These are phyloP conservation scores for Lentinula aciculospora DNA, from an alignment of 768 basidiomycete species.

Conservation along the genomic window DNA sequence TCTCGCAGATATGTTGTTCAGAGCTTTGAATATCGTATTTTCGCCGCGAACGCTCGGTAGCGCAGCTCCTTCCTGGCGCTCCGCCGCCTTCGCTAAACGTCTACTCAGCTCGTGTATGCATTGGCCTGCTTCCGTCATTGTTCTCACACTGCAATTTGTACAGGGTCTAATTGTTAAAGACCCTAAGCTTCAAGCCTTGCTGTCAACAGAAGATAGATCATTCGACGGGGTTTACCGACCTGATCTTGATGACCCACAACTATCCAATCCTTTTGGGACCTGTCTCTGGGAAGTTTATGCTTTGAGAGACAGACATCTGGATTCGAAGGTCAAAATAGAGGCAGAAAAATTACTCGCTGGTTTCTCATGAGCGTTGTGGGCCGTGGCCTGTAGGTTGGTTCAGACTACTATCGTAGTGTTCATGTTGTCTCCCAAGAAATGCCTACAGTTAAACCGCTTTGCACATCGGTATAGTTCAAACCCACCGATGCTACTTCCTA, in stretches of 20 bases:
- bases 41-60: constrained; percentile 58
- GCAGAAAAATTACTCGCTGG: constrained; percentile 46
- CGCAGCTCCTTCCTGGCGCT: constrained; percentile 61
- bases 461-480: no score
- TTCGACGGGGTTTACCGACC: constrained; percentile 82
- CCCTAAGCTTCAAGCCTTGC: constrained; percentile 72
- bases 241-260: constrained; percentile 84
- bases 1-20: constrained; percentile 75
- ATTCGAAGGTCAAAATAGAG: constrained; percentile 61
- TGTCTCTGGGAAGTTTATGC: constrained; percentile 82
- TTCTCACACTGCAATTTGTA: constrained; percentile 73
- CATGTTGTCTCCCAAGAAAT: no score
- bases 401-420: no score
- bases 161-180: constrained; percentile 68
- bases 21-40: constrained; percentile 78
- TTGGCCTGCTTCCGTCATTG: constrained; percentile 65
- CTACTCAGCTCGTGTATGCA: constrained; percentile 74
- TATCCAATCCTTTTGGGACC: constrained; percentile 76
- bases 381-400: no score
- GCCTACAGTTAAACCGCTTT: no score
- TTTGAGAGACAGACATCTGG: constrained; percentile 54
- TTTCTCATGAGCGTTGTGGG: not conserved
- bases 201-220: constrained; percentile 83
- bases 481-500: no score
- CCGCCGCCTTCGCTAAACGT: constrained; percentile 93